Evolutionary conservation across 495 filamentous ascomycete species (phyloP), one percentile per base, ranked within the genome.

Genomic region (Xylaria palmicola): DNA sequence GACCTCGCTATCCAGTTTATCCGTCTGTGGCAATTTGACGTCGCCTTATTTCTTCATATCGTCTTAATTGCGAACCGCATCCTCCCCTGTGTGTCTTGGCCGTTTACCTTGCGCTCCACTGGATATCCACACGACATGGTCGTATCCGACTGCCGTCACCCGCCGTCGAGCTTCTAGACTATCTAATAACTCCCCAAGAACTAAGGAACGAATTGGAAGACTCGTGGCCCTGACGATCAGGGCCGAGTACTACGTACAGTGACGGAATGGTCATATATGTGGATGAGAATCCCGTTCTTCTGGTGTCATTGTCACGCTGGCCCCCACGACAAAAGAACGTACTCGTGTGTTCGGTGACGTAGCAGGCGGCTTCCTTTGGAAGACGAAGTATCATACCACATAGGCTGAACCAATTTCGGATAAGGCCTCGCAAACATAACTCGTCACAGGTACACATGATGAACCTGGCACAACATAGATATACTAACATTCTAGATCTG

Each of bases 1-100:
- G 48, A 20, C 47, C 47, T 60, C 47, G 19, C 37, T 34, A 24
- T 47, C 27, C 50, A 53, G 59, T 61, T 61, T 61, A 54, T 55
- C 59, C 59, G 39, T 61, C 59, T 39, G 32, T 61, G 50, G 59
- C 36, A 60, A 60, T 43, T 17, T 51, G 26, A 48, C 47, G 32
- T 43, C 27, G 29, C 43, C 37, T 3, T 52, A 30, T 59, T 34
- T 56, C 53, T 44, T 52, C 57, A 52, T 52, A 60, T 60, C n/a
- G 47, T 44, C 47, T 44, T 41, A 44, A 52, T 60, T 52, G 19
- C 57, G 47, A 60, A 60, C 57, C 39, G 57, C 57, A 52, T 60
- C 24, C 56, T 20, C 34, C 55, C 55, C 22, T 57, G 55, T 36
- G 30, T 30, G 48, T 45, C 44, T 59, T 37, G 22, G 37, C 40